Evolutionary conservation across 2,329 filamentous ascomycete species (phyloP).

Genomic region (Aspergillus aculeatus): DNA sequence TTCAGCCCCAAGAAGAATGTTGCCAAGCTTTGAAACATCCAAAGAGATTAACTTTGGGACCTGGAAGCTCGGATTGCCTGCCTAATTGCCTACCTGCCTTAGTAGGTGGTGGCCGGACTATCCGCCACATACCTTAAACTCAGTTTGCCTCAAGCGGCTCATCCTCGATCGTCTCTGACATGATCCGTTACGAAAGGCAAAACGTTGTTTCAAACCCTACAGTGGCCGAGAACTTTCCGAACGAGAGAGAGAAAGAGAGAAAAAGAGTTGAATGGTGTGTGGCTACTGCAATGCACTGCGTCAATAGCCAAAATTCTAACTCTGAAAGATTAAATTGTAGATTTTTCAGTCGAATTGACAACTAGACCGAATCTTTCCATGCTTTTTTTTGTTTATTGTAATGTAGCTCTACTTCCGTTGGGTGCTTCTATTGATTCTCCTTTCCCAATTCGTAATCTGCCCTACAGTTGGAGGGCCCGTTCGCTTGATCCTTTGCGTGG

Average conservation of each 20-base stretch:
- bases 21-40: background rate
- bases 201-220: background rate
- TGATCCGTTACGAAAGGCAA: background rate
- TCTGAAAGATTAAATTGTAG: slow-evolving; percentile 9
- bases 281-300: slow-evolving; percentile 10
- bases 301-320: slow-evolving; percentile 10
- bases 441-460: background rate
- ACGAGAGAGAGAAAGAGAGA: background rate
- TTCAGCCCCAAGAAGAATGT: background rate
- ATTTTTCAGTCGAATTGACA: slow-evolving; percentile 7
- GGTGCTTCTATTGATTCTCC: background rate
- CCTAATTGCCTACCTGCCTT: background rate
- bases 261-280: background rate
- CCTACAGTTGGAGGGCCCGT: background rate
- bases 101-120: background rate
- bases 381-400: background rate
- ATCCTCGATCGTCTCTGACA: background rate
- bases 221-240: background rate
- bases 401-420: background rate
- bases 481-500: background rate
- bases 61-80: background rate
- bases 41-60: background rate
- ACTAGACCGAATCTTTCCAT: background rate
- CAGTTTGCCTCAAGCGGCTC: background rate
- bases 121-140: background rate